Base-by-base conservation (phyloP, 208 protist genomes). In the Leishmania amazonensis region DNA sequence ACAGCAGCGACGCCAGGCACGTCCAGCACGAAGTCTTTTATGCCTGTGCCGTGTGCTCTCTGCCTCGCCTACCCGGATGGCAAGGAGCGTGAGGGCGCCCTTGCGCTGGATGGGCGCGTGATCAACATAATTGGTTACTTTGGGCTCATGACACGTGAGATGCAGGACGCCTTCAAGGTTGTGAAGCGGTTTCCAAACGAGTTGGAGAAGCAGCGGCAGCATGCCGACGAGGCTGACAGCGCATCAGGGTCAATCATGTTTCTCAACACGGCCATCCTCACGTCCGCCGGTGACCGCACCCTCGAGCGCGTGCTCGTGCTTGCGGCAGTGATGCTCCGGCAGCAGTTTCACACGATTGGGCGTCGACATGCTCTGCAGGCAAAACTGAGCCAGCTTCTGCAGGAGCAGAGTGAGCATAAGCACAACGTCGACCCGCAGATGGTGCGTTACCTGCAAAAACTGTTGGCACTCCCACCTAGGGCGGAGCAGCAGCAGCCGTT, bases 91-190 rank as follows among this genome's bases (percentile, higher is more conserved):
- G 79, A 82, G 17, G 91, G 91, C 54, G 90, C 91, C 78, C 93
- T 95, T 75, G 24, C 73, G 9, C 84, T 94, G 71, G 85, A 89
- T 31, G 94, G 94, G 1, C 87, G 94, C 3, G 91, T 88, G 53
- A 91, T 94, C 70, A 95, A 95, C 81, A 91, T 97, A 62, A 97
- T 97, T 80, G 94, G 94, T 21, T 95, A 93, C 80, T 95, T 97
- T 90, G 94, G 91, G 17, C 86, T 87, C 74, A 90, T 97, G 80
- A 92, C 87, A 2, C 64, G 57, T 7, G 88, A 87, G 11, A 90
- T 95, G 85, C 80, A 90, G 58, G 65, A 78, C 17, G 94, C 90
- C 24, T 95, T 97, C 80, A 94, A 94, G 70, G 81, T 95, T 28
- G 76, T 80, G 7, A 95, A 95, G 81, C 78, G 80, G 64, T 53